These are phyloP conservation scores for Groenewaldozyma tartarivorans DNA, from an alignment of 805 yeast species.

Conservation along the genomic window DNA sequence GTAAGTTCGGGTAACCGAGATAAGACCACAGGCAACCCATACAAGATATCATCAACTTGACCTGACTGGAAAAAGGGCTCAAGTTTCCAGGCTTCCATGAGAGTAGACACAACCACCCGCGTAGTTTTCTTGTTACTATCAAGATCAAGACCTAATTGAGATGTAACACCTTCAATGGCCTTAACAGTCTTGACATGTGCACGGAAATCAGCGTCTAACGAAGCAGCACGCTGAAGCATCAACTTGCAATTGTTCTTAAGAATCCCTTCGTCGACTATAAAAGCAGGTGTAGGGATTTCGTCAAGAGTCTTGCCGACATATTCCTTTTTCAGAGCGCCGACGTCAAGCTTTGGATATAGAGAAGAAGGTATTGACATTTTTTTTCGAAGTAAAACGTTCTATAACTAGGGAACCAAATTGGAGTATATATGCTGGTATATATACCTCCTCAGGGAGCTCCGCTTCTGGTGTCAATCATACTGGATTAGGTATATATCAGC, in stretches of 20 bases:
- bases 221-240: slow-evolving; percentile 40
- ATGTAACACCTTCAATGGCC: slow-evolving; percentile 45
- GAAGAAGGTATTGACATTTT: slow-evolving; percentile 9
- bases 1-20: slow-evolving; percentile 40
- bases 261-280: slow-evolving; percentile 36
- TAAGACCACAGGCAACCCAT: slow-evolving; percentile 49
- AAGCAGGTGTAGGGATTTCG: slow-evolving; percentile 53
- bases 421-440: no score
- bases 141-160: slow-evolving; percentile 37
- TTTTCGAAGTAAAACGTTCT: no score
- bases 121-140: slow-evolving; percentile 25
- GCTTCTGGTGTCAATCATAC: no score
- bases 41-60: slow-evolving; percentile 39
- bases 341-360: slow-evolving; percentile 15
- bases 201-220: slow-evolving; percentile 41
- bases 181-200: slow-evolving; percentile 75
- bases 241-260: slow-evolving; percentile 37
- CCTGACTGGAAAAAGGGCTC: slow-evolving; percentile 32
- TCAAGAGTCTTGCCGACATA: slow-evolving; percentile 36
- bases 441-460: no score
- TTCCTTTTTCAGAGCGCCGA: slow-evolving; percentile 13
- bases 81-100: slow-evolving; percentile 55
- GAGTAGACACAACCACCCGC: slow-evolving; percentile 57
- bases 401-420: no score
- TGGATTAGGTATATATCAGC: no score